Conservation (phyloP, 73 alveolate genomes). For the Tetrahymena elliotti region DNA sequence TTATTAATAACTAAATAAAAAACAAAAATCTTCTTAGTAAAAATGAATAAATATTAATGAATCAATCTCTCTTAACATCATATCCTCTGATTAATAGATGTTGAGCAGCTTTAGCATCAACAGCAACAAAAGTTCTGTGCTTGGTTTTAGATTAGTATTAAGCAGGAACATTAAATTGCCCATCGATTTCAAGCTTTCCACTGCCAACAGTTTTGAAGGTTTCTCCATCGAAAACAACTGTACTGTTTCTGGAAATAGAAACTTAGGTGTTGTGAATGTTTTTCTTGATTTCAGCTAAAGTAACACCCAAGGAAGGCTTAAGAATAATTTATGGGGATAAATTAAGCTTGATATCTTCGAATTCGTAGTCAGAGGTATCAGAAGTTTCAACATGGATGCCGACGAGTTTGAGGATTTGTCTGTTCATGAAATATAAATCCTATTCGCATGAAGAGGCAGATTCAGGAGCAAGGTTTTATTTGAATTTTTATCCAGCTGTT, state of each 20-base stretch:
- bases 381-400: slow-evolving; percentile 64
- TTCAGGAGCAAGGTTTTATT: slow-evolving; percentile 66
- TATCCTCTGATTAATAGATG: background rate
- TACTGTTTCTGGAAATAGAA: background rate
- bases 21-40: background rate
- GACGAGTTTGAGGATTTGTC: slow-evolving; percentile 52
- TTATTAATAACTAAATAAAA: too few relatives aligned
- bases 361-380: slow-evolving; percentile 39
- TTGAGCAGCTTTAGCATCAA: background rate
- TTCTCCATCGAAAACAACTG: background rate
- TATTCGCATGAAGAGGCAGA: slow-evolving; percentile 82
- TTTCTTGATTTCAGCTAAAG: slow-evolving; percentile 68
- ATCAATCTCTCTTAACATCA: background rate
- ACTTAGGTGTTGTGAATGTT: slow-evolving; percentile 31
- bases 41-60: background rate
- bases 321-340: slow-evolving; percentile 82
- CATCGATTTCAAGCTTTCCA: background rate
- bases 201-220: background rate
- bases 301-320: slow-evolving; percentile 87
- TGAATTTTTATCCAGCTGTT: slow-evolving; percentile 70
- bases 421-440: slow-evolving; percentile 74
- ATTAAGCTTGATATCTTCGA: slow-evolving; percentile 59
- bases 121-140: background rate
- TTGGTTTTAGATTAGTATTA: background rate
- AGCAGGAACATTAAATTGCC: background rate